Percentiles rank a stretch among this genome's conserved stretches.
These are phyloP conservation scores for Pseudopyricularia javanii DNA, from an alignment of 2,329 filamentous ascomycete species.

Conservation along the genomic window DNA sequence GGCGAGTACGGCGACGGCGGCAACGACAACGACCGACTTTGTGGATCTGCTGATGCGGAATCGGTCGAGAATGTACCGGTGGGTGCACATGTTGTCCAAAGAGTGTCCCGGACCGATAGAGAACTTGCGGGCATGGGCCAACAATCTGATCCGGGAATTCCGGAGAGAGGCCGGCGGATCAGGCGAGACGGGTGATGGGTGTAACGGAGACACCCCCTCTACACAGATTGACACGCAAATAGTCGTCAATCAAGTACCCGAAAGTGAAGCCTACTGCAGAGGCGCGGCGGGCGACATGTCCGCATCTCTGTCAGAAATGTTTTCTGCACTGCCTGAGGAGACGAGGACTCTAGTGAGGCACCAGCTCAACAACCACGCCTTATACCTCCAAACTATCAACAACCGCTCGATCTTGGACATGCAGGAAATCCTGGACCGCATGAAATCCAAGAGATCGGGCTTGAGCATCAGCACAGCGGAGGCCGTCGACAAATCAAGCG, in stretches of 20 bases:
- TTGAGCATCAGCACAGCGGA: conserved; percentile 5
- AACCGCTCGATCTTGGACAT: conserved; percentile 40
- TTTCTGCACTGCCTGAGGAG: conserved; percentile 29
- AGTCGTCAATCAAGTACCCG: not conserved
- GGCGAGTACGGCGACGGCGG: conserved; percentile 6
- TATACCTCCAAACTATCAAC: conserved; percentile 45
- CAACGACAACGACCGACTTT: conserved; percentile 59
- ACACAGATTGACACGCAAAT: not conserved
- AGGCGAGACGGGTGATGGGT: not conserved
- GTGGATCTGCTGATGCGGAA: conserved; percentile 55
- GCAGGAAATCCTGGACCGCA: conserved; percentile 38
- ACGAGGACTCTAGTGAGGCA: conserved; percentile 31
- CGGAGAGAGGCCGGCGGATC: conserved; percentile 6
- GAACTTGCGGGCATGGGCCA: conserved; percentile 49
- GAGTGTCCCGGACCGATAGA: conserved; percentile 54
- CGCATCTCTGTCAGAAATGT: conserved; percentile 26
- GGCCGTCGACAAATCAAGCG: not conserved
- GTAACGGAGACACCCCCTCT: conserved; percentile 4
- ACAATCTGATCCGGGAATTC: conserved; percentile 46
- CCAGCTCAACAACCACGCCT: conserved; percentile 46
- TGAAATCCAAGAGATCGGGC: conserved; percentile 7
- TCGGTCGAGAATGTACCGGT: conserved; percentile 50
- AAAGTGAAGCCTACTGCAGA: not conserved
- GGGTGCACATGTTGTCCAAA: conserved; percentile 56
- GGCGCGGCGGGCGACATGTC: conserved; percentile 27